Evolutionary conservation across 2,329 filamentous ascomycete species (phyloP), one percentile per base, ranked within the genome.

Genomic region (Sclerotinia nivalis): DNA sequence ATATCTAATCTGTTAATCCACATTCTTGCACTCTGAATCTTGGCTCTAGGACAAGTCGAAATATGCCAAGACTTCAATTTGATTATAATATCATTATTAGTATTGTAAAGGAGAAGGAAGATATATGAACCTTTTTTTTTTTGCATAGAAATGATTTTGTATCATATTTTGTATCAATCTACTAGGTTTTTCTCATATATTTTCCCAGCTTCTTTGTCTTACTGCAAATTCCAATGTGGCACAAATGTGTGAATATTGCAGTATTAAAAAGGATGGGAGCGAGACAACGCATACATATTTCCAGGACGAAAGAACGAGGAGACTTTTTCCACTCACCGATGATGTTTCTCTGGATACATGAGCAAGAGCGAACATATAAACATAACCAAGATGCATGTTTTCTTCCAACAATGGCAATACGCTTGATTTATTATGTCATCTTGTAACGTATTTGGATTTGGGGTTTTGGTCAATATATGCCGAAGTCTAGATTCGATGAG

Each of bases 401-500:
- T 37, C 12, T 40, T 40, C n/a, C 22, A 40, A 40, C 12, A 40
- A 40, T 25, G n/a, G 20, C 2, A 37, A 6, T 55, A 4, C 12
- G 22, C 18, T 7, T 34, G 8, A 20, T 9, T n/a, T n/a, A n/a
- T 4, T 2, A 5, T 2, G 25, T 28, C 20, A 55, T 13, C 10
- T 55, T 20, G 13, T 20, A 0, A n/a, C 5, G 31, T 31, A 20
- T 31, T 5, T n/a, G 28, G 22, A 37, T 10, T 37, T 2, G 20
- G 2, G 7, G 12, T 34, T 22, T 3, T 6, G 1, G 12, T n/a
- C 5, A 6, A 4, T 22, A 12, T n/a, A 3, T 5, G 31, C 10
- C 20, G 4, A 31, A 2, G 8, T 12, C 20, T 7, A 8, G 15
- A 0, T 4, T 4, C 1, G 9, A 31, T 31, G 3, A 7, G 15